Evolutionary conservation across 2,329 filamentous ascomycete genomes (phyloP), one percentile per base, ranked within the genome.

Genomic region (Emericellopsis atlantica): DNA sequence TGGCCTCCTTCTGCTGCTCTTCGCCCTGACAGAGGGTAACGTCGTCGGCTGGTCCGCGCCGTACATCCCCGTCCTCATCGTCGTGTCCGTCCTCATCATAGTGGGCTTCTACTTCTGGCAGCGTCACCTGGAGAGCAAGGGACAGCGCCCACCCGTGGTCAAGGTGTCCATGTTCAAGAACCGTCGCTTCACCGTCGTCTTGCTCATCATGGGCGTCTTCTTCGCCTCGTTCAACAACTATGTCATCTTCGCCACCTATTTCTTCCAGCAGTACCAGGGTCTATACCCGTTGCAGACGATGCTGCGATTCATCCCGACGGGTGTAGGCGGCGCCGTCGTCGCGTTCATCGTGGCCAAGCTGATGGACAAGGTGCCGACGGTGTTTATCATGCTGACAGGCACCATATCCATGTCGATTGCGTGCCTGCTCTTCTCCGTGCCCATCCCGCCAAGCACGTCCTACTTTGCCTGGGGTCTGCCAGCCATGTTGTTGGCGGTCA

Each of bases 381-480:
- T 73, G 47, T 61, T 72, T 44, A 62, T 83, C 40, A 63, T 82
- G 5, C 58, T 72, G 10, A 69, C 69, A 39, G 79, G 79, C 12
- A 79, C 74, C 37, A 46, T 70, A 10, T 67, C 69, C 45, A 65
- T 80, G 21, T 66, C 68, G 16, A 53, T 76, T 18, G 63, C 76
- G 1, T 72, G 66, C 24, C 54, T 84, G 9, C 66, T 85, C 22
- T 80, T 81, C 50, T 74, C 79, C 0, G 63, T 76, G 0, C 78
- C 79, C 0, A 80, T 84, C 34, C 67, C 76, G 0, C 64, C 70
- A 0, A 55, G 61, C 2, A 80, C 76, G 0, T 74, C 66, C 0
- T 85, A 84, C 58, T 84, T 79, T 53, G 80, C 81, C 3, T 81
- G 72, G 47, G 78, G 74, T 0, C 65, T 86, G 16, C 72, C 72